Conservation (phyloP, 305 asterid genomes). For the Nicotiana rustica region DNA sequence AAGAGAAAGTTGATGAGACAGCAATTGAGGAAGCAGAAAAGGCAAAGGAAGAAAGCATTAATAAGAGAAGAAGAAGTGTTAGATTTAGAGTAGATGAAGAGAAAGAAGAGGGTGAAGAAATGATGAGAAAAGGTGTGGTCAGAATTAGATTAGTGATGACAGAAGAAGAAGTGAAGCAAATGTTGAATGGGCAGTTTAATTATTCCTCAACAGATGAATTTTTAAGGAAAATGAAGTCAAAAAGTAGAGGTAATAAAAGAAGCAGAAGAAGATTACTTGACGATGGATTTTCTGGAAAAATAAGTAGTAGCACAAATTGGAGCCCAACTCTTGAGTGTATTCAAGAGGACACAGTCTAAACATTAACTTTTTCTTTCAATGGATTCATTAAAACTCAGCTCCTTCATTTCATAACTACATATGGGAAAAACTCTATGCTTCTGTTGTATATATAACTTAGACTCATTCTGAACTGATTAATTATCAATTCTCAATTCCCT, state of each 20-base stretch:
- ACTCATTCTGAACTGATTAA: neutral
- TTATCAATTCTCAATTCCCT: neutral
- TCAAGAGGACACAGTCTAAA: conserved; percentile 32
- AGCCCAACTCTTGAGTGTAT: conserved; percentile 43
- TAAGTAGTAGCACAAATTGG: conserved; percentile 35
- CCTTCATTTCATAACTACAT: no score
- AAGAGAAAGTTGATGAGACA: neutral
- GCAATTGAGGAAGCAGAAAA: neutral
- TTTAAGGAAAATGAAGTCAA: conserved; percentile 31
- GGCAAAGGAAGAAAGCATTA: neutral
- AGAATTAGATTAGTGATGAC: conserved; percentile 47
- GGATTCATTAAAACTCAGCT: no score
- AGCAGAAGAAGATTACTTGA: neutral
- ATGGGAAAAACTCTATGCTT: no score
- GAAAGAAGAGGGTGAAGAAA: neutral
- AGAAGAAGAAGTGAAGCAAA: conserved; percentile 41
- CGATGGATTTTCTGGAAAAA: conserved; percentile 21
- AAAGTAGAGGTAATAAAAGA: conserved; percentile 15
- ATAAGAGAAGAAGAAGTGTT: conserved; percentile 14
- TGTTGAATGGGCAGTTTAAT: conserved; percentile 37
- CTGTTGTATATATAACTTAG: no score
- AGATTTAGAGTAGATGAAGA: conserved; percentile 34
- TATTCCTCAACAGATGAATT: conserved; percentile 37
- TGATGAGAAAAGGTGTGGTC: conserved; percentile 34
- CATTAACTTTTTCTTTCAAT: no score